A percentile compares a stretch with the other conserved stretches of the same genome.
Conservation (phyloP, 2,329 filamentous ascomycete species). For the Fusarium sacchari region DNA sequence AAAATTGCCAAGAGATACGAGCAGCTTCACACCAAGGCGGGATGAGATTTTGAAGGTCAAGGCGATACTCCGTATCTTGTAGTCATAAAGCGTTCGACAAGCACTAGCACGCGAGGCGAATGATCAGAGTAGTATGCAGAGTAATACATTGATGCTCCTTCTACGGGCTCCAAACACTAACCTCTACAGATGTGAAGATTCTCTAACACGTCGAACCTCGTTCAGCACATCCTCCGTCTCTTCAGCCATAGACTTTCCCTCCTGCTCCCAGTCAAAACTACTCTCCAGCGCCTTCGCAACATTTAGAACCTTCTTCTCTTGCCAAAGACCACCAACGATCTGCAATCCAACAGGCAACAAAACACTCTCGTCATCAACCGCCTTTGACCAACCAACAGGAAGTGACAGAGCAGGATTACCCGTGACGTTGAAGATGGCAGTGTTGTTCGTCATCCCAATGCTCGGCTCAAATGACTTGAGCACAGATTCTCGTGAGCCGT, state of each 20-base stretch:
- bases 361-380: constrained; percentile 48
- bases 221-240: neutral
- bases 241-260: neutral
- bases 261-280: constrained; percentile 53
- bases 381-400: constrained; percentile 58
- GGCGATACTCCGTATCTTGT: neutral
- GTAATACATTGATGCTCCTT: accelerated
- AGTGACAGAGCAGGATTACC: constrained; percentile 66
- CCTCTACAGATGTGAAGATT: neutral
- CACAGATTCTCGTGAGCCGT: constrained; percentile 52
- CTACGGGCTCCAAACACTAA: accelerated
- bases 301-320: constrained; percentile 57
- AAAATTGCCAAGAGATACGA: no score
- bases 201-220: neutral
- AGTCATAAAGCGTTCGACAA: neutral
- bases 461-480: constrained; percentile 59
- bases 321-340: constrained; percentile 62
- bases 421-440: constrained; percentile 65
- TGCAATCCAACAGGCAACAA: constrained; percentile 64
- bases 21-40: neutral
- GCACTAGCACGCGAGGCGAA: neutral
- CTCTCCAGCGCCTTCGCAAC: constrained; percentile 60
- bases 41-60: neutral
- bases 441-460: constrained; percentile 66
- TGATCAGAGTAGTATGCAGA: neutral